A percentile compares a stretch with the other conserved stretches of the same genome.
Evolutionary conservation across 2,329 filamentous ascomycete species (phyloP).

Genomic region (Aureobasidium vineae): DNA sequence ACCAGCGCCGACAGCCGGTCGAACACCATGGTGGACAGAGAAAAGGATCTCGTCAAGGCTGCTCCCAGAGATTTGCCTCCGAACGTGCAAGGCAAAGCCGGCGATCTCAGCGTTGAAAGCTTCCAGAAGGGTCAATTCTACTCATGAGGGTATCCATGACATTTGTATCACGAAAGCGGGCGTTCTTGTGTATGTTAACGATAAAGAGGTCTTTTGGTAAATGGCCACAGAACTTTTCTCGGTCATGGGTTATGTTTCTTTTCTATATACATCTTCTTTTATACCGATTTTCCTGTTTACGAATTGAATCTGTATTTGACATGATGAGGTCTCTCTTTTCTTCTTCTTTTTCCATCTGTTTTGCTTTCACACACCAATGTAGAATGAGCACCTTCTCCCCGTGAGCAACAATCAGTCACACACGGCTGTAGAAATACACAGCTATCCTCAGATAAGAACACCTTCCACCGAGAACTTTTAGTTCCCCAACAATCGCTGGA

Average conservation of each 20-base stretch:
- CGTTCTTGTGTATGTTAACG: background rate
- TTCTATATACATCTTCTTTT: background rate
- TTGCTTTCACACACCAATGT: too few relatives aligned
- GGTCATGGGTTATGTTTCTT: background rate
- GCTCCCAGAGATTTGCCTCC: constrained; percentile 41
- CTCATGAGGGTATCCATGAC: constrained; percentile 2
- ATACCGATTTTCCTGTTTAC: background rate
- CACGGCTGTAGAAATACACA: too few relatives aligned
- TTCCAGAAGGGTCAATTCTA: constrained; percentile 67
- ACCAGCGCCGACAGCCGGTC: constrained; percentile 42
- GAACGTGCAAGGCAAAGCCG: constrained; percentile 57
- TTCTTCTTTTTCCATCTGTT: too few relatives aligned
- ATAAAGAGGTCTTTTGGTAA: background rate
- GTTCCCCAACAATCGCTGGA: too few relatives aligned
- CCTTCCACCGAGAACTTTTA: too few relatives aligned
- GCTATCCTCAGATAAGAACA: too few relatives aligned
- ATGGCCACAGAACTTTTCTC: background rate
- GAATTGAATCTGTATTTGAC: too few relatives aligned
- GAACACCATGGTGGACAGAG: constrained; percentile 50
- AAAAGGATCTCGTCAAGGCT: constrained; percentile 37
- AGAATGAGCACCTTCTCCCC: too few relatives aligned
- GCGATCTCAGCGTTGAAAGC: constrained; percentile 65
- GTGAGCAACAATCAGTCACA: too few relatives aligned
- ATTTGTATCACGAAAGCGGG: constrained; percentile 8
- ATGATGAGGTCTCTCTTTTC: too few relatives aligned